These are phyloP conservation scores for Bauhinia variegata DNA, from an alignment of 306 rosid genomes.

Conservation along the genomic window DNA sequence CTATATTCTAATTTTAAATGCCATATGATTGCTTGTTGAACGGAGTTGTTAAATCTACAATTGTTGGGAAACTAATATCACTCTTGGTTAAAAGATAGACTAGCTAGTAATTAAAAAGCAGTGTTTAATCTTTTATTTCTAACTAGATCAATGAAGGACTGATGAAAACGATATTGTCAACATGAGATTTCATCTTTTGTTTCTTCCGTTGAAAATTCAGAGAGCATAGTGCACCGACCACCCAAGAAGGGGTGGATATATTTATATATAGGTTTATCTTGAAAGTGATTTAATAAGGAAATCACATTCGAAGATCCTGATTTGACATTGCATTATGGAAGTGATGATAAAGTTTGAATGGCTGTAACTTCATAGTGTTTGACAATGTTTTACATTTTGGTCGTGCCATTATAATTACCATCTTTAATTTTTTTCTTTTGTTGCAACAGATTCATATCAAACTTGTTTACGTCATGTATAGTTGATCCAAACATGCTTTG, in stretches of 20 bases:
- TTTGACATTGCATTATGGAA: conserved; percentile 44
- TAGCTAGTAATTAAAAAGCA: conserved; percentile 26
- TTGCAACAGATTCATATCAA: conserved; percentile 16
- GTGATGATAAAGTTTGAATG: not conserved
- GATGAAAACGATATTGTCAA: conserved; percentile 18
- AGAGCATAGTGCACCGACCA: conserved; percentile 47
- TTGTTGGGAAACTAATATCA: too few relatives aligned
- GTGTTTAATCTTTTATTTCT: conserved; percentile 1
- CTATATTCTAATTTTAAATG: too few relatives aligned
- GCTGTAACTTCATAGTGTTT: conserved; percentile 36
- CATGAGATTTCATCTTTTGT: conserved; percentile 22
- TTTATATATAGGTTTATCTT: conserved; percentile 46
- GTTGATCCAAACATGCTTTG: conserved; percentile 30
- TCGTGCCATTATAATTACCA: not conserved
- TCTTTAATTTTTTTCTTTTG: conserved; percentile 22
- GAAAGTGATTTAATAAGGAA: conserved; percentile 22
- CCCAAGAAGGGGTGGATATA: conserved; percentile 33
- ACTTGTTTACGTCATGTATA: conserved; percentile 56
- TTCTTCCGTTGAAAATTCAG: conserved; percentile 33
- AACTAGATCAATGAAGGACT: conserved; percentile 28
- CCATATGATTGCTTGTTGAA: too few relatives aligned
- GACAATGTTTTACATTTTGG: conserved; percentile 25
- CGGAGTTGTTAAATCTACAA: too few relatives aligned
- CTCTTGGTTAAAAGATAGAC: too few relatives aligned
- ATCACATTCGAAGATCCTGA: conserved; percentile 45